Conservation (phyloP, 805 yeast species). For the Wickerhamomyces bisporus region DNA sequence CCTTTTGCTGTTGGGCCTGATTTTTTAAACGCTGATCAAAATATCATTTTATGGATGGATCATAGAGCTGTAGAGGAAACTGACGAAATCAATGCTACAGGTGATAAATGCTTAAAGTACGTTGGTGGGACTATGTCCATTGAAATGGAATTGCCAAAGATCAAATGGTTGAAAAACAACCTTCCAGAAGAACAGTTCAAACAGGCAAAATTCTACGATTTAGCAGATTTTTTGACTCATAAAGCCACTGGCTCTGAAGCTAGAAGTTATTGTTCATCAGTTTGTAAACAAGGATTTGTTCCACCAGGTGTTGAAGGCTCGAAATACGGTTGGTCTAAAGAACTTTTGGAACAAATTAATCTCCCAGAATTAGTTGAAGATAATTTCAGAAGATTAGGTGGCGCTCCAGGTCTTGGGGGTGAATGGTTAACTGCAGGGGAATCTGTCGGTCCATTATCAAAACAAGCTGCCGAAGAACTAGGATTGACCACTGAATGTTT, state of each 20-base stretch:
- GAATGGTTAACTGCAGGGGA: slow-evolving; percentile 84
- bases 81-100: slow-evolving; percentile 70
- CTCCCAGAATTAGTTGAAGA: slow-evolving; percentile 74
- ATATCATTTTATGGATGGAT: slow-evolving; percentile 97
- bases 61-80: slow-evolving; percentile 89
- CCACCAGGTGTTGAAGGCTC: slow-evolving; percentile 91
- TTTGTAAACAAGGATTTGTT: slow-evolving; percentile 92
- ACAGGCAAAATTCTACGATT: slow-evolving; percentile 77
- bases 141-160: slow-evolving; percentile 97
- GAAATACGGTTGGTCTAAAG: slow-evolving; percentile 82
- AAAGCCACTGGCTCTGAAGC: slow-evolving; percentile 86
- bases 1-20: slow-evolving; percentile 94
- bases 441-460: slow-evolving; percentile 67
- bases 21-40: slow-evolving; percentile 64
- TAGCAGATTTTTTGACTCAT: slow-evolving; percentile 88
- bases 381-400: slow-evolving; percentile 78
- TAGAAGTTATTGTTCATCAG: slow-evolving; percentile 84
- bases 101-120: slow-evolving; percentile 74
- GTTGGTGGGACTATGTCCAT: slow-evolving; percentile 98
- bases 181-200: slow-evolving; percentile 57
- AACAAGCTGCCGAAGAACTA: slow-evolving; percentile 68
- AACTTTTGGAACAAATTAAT: slow-evolving; percentile 63
- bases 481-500: slow-evolving; percentile 76
- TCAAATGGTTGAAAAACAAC: slow-evolving; percentile 90
- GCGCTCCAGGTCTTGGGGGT: slow-evolving; percentile 70